These are phyloP conservation scores for Pythium aquatile DNA, from an alignment of 352 stramenopile genomes.

Conservation along the genomic window DNA sequence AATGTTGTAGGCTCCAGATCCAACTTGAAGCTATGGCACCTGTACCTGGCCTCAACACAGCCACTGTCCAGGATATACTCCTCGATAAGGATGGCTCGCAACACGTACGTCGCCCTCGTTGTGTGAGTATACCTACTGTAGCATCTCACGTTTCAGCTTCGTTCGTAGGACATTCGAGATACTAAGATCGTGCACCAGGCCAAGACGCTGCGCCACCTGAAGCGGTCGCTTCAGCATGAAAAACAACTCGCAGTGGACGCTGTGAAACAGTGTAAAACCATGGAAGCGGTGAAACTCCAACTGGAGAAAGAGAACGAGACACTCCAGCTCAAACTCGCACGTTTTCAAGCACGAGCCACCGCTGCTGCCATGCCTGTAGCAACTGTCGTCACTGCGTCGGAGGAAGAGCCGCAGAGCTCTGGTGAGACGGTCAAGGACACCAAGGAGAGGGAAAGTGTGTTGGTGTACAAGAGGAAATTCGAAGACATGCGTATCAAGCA, in stretches of 20 bases:
- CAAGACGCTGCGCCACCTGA: constrained; percentile 60
- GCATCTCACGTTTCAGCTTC: not conserved
- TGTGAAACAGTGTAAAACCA: constrained; percentile 36
- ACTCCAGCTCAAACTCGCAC: constrained; percentile 54
- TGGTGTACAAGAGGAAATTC: constrained; percentile 42
- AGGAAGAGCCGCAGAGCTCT: constrained; percentile 7
- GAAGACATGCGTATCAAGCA: constrained; percentile 68
- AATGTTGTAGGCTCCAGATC: constrained; percentile 56
- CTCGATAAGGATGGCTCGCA: constrained; percentile 56
- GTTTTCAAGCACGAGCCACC: constrained; percentile 43
- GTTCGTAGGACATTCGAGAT: constrained; percentile 63
- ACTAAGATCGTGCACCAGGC: constrained; percentile 80
- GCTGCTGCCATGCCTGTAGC: constrained; percentile 32
- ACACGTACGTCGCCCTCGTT: constrained; percentile 35
- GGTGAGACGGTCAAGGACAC: not conserved
- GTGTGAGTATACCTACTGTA: not conserved
- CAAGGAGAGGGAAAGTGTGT: constrained; percentile 15
- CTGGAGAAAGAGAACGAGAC: constrained; percentile 63
- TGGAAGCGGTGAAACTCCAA: constrained; percentile 33
- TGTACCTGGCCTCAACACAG: constrained; percentile 55
- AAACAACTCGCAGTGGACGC: constrained; percentile 50
- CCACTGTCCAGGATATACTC: constrained; percentile 55
- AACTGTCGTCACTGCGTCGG: not conserved
- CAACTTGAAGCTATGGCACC: constrained; percentile 63
- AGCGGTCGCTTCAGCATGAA: constrained; percentile 54